Percentiles rank a stretch among this genome's conserved stretches.
Evolutionary conservation across 1,284 basidiomycete species (phyloP).

Genomic region (Malassezia equina): DNA sequence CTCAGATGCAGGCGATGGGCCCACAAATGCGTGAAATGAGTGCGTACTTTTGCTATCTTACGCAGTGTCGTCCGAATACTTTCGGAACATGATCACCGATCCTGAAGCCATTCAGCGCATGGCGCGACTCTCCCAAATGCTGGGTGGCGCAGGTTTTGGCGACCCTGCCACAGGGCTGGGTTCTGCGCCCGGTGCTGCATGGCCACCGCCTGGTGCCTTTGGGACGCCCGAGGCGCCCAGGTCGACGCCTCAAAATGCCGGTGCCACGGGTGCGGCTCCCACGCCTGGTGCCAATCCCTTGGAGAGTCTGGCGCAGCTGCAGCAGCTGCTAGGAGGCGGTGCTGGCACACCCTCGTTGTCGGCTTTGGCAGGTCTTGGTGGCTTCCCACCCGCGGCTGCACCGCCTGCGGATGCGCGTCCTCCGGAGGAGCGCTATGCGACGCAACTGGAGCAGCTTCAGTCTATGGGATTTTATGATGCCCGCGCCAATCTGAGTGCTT

Average conservation of each 20-base stretch:
- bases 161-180: constrained; percentile 15
- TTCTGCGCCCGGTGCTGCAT: constrained; percentile 19
- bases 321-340: constrained; percentile 17
- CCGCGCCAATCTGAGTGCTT: constrained; percentile 34
- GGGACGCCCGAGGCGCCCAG: constrained; percentile 11
- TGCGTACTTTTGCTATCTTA: neutral
- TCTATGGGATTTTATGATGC: constrained; percentile 43
- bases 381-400: neutral
- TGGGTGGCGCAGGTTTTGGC: constrained; percentile 23
- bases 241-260: neutral
- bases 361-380: constrained; percentile 6
- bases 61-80: constrained; percentile 35
- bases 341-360: constrained; percentile 4
- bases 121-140: constrained; percentile 29
- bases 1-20: constrained; percentile 35
- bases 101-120: constrained; percentile 41
- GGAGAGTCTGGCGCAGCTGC: constrained; percentile 2
- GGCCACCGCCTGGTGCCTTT: constrained; percentile 35
- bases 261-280: constrained; percentile 7
- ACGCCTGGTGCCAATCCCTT: neutral
- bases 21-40: constrained; percentile 39
- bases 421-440: constrained; percentile 40
- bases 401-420: constrained; percentile 23
- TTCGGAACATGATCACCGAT: constrained; percentile 41
- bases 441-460: constrained; percentile 43